Conservation (phyloP, 768 basidiomycete species). For the Lyophyllum atratum region DNA sequence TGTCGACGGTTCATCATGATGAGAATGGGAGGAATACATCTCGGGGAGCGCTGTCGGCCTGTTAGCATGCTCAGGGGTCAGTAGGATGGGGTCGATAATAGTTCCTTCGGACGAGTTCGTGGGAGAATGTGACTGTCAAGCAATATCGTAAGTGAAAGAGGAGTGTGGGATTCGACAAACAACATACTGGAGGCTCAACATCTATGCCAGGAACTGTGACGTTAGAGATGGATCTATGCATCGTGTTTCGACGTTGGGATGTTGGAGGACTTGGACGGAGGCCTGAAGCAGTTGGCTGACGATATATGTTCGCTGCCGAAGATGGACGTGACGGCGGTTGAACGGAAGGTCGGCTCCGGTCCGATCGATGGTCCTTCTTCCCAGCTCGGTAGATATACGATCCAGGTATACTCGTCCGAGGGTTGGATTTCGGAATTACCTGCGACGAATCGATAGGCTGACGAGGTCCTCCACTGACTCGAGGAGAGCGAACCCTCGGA, state of each 20-base stretch:
- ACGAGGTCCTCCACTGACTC: slow-evolving; percentile 26
- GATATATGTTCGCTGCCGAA: slow-evolving; percentile 9
- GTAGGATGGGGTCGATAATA: slow-evolving; percentile 37
- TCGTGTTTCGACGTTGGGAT: slow-evolving; percentile 21
- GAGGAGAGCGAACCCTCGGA: slow-evolving; percentile 1
- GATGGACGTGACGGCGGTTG: slow-evolving; percentile 17
- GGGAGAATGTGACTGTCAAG: slow-evolving; percentile 39
- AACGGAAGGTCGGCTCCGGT: slow-evolving; percentile 15
- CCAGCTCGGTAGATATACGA: background rate
- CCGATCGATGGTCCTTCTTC: background rate
- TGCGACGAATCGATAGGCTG: slow-evolving; percentile 30
- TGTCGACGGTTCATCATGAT: background rate
- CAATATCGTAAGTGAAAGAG: background rate
- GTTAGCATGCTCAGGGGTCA: slow-evolving; percentile 44
- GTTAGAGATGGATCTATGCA: slow-evolving; percentile 30
- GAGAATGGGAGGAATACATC: slow-evolving; percentile 12
- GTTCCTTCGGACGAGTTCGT: slow-evolving; percentile 33
- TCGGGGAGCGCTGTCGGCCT: slow-evolving; percentile 17
- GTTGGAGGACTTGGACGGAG: slow-evolving; percentile 13
- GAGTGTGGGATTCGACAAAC: background rate
- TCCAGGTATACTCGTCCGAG: background rate
- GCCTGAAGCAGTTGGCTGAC: background rate
- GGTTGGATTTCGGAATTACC: slow-evolving; percentile 20
- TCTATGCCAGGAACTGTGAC: slow-evolving; percentile 42
- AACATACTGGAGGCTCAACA: slow-evolving; percentile 48